Conservation (phyloP, 345 rosid species). For the Cardamine resedifolia region DNA sequence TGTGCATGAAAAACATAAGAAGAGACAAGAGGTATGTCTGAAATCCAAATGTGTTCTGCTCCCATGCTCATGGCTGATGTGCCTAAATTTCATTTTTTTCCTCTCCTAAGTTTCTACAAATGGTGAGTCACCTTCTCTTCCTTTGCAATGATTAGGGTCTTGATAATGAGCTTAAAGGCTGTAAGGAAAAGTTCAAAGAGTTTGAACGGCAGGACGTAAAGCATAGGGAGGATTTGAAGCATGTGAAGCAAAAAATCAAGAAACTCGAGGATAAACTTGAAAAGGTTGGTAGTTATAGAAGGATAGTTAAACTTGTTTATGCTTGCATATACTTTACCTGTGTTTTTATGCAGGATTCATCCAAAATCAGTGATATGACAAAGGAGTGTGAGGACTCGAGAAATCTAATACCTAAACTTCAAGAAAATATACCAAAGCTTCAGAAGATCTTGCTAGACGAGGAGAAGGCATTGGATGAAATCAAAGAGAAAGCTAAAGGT, state of each 20-base stretch:
- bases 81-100: not conserved
- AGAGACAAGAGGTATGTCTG: constrained; percentile 77
- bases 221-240: constrained; percentile 85
- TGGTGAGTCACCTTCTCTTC: not conserved
- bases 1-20: constrained; percentile 65
- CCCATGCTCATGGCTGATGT: constrained; percentile 4
- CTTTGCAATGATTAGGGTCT: constrained; percentile 60
- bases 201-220: constrained; percentile 97
- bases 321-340: constrained; percentile 32
- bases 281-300: constrained; percentile 51
- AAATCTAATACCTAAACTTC: constrained; percentile 73
- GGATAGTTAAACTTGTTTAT: constrained; percentile 21
- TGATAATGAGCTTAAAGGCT: constrained; percentile 58
- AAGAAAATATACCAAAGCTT: constrained; percentile 70
- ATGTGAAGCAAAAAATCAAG: constrained; percentile 91
- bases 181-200: constrained; percentile 91
- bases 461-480: constrained; percentile 73
- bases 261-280: constrained; percentile 84
- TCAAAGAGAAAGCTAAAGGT: constrained; percentile 85
- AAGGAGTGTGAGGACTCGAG: constrained; percentile 69
- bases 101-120: constrained; percentile 8
- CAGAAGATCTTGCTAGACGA: constrained; percentile 64
- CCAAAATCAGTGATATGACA: constrained; percentile 57
- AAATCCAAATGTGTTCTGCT: constrained; percentile 15
- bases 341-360: constrained; percentile 57